Percentiles rank a stretch among this genome's conserved stretches.
Evolutionary conservation across 306 rosid genomes (phyloP).

Genomic region (Prunus campanulata): DNA sequence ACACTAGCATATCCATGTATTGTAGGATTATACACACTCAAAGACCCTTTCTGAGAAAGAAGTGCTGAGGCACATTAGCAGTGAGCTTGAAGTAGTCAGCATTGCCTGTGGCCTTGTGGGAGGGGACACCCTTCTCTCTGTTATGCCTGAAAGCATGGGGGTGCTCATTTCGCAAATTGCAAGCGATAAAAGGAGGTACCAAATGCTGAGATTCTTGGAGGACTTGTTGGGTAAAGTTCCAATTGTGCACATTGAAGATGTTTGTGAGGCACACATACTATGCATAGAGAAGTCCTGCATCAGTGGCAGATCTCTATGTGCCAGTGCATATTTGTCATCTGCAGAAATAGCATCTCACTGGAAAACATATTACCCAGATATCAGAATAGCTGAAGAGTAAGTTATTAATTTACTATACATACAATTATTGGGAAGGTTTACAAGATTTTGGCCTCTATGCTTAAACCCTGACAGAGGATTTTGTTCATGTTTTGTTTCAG

Average conservation of each 20-base stretch:
- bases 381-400: constrained; percentile 9
- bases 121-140: constrained; percentile 11
- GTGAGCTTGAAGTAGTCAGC: constrained; percentile 23
- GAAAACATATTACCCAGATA: not conserved
- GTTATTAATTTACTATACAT: not conserved
- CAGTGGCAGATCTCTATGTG: constrained; percentile 19
- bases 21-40: constrained; percentile 6
- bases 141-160: not conserved
- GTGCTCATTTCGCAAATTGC: constrained; percentile 5
- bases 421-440: too few relatives aligned
- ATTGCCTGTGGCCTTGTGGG: constrained; percentile 26
- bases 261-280: constrained; percentile 44
- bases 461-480: not conserved
- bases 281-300: constrained; percentile 31
- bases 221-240: constrained; percentile 38
- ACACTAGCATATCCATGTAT: too few relatives aligned
- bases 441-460: not conserved
- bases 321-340: not conserved
- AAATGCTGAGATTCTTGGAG: constrained; percentile 25
- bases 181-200: not conserved
- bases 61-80: not conserved
- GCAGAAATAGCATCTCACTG: constrained; percentile 12
- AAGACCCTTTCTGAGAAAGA: constrained; percentile 19
- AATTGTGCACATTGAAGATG: constrained; percentile 44
- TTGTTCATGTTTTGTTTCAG: constrained; percentile 12